Base-by-base conservation (phyloP, 2,329 filamentous ascomycete genomes). In the Epichloe glyceriae region DNA sequence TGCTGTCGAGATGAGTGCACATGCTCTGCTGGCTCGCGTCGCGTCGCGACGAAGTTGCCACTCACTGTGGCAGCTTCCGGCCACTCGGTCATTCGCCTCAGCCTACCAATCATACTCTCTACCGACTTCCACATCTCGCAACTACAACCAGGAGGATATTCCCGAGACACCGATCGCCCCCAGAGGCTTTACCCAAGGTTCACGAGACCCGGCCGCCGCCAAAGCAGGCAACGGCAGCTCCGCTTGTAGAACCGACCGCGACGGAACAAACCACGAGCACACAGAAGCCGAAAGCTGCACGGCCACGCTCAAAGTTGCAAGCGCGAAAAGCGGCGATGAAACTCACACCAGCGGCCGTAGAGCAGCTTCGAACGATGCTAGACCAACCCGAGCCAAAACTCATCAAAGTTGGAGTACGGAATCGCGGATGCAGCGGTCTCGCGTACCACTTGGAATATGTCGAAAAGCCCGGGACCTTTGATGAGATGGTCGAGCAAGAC, bases 381-480 rank as follows among this genome's bases (percentile, higher is more conserved):
- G 80, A 90, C 54, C 84, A 89, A 61, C 93, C 93, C 0, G 82
- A 93, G 26, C 89, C 90, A 2, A 95, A 95, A 70, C 76, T 95
- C 57, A 95, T 98, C 66, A 84, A 93, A 60, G 87, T 98, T 5
- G 90, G 93, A 12, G 93, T 97, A 54, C 88, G 85, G 67, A 96
- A 95, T 68, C 80, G 88, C 57, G 93, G 93, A 10, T 98, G 93
- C 69, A 96, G 89, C 49, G 93, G 93, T 15, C 72, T 97, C 57
- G 85, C 90, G 34, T 98, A 98, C 66, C 82, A 96, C 63, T 73
- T 98, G 30, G 90, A 97, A 69, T 98, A 91, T 60, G 91, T 97
- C 47, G 90, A 97, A 60, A 90, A 90, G 73, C 79, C 91, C 0
- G 88, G 83, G 4, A 74, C 79, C 38, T 91, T 97, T 61, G 93